These are phyloP conservation scores for Microstroma glucosiphilum DNA, from an alignment of 1,284 basidiomycete genomes.

Conservation along the genomic window DNA sequence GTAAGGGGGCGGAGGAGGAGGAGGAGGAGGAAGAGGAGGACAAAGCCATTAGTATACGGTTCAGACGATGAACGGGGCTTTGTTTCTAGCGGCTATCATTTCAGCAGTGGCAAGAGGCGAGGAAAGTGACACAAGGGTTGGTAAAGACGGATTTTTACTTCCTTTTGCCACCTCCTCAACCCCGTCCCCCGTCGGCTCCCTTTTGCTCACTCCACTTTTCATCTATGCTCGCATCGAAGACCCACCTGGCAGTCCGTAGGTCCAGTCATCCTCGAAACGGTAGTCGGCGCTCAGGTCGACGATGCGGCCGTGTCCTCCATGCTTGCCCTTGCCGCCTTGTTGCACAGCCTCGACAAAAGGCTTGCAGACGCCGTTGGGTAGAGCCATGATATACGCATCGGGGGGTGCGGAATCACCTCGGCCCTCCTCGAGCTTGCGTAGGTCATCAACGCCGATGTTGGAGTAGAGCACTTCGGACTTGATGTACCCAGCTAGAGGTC, in stretches of 20 bases:
- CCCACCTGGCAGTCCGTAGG: constrained; percentile 98
- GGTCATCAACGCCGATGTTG: constrained; percentile 46
- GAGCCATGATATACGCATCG: constrained; percentile 67
- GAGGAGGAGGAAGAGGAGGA: too few species aligned
- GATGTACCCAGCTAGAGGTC: constrained; percentile 72
- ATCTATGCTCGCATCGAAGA: constrained; percentile 13
- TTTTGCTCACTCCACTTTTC: background rate
- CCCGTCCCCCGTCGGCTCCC: background rate
- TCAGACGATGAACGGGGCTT: too few species aligned
- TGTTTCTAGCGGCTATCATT: too few species aligned
- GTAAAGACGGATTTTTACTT: background rate
- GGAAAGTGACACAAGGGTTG: too few species aligned
- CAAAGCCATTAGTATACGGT: too few species aligned
- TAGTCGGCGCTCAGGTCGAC: constrained; percentile 94
- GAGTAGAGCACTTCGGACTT: constrained; percentile 62
- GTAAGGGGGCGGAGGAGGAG: constrained; percentile 13
- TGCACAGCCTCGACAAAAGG: constrained; percentile 96
- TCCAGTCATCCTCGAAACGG: constrained; percentile 88
- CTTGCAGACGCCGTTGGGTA: constrained; percentile 94
- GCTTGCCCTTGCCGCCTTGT: constrained; percentile 58
- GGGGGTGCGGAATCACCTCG: constrained; percentile 42
- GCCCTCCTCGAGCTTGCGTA: constrained; percentile 45
- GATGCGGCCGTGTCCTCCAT: constrained; percentile 62
- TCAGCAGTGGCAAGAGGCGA: too few species aligned
- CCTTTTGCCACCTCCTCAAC: constrained; percentile 8